phyloP scores from a whole-genome alignment of 2,329 filamentous ascomycete species.

The Aureobasidium uvarum region DNA sequence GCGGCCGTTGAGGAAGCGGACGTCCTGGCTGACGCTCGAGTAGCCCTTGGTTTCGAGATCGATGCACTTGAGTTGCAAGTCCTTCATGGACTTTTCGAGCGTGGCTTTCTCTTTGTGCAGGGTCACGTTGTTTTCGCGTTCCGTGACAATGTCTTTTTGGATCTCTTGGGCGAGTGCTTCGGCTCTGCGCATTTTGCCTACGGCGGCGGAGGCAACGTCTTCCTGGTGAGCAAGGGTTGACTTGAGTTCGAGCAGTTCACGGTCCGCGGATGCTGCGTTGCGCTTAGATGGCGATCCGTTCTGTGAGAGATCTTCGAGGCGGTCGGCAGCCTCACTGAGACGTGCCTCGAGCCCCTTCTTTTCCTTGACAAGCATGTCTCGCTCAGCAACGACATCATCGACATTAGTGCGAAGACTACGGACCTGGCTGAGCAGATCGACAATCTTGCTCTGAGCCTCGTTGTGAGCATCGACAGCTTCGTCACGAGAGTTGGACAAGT shows the following conservation, averaged over 20 bases:
- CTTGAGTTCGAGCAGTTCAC: conserved; percentile 85
- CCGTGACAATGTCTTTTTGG: conserved; percentile 85
- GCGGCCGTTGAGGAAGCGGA: conserved; percentile 89
- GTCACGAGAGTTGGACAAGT: conserved; percentile 86
- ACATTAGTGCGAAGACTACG: conserved; percentile 77
- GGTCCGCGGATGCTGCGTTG: conserved; percentile 84
- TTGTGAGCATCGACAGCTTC: conserved; percentile 92
- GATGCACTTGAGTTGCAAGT: conserved; percentile 83
- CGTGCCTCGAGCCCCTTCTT: conserved; percentile 86
- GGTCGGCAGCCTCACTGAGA: conserved; percentile 80
- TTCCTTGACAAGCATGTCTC: conserved; percentile 79
- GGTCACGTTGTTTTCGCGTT: conserved; percentile 76
- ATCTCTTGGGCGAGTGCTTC: conserved; percentile 84
- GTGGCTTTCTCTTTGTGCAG: conserved; percentile 87
- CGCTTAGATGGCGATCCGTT: conserved; percentile 83
- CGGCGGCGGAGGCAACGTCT: conserved; percentile 84
- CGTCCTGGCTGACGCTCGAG: conserved; percentile 88
- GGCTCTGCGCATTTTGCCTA: conserved; percentile 95
- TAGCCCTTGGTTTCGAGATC: conserved; percentile 97
- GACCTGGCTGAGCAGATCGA: conserved; percentile 85
- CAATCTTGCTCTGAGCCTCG: conserved; percentile 90
- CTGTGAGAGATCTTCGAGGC: conserved; percentile 76
- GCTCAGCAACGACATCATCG: conserved; percentile 81
- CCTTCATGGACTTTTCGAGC: conserved; percentile 85
- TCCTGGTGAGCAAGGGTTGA: conserved; percentile 86